Conservation (phyloP, 176 grass and related monocot genomes). For the Cenchrus purpureus region DNA sequence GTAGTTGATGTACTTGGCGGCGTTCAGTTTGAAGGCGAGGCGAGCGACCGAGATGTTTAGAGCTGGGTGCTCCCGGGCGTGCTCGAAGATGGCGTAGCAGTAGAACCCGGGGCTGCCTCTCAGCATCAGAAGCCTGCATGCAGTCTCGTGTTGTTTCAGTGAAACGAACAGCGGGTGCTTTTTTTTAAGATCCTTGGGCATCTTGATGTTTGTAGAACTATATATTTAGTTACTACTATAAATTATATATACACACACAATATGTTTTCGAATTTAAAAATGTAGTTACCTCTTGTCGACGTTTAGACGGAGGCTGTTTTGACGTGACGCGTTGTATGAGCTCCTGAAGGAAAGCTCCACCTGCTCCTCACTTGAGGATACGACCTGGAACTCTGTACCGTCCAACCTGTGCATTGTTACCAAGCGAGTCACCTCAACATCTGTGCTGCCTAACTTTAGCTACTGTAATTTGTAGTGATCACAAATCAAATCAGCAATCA, state of each 20-base stretch:
- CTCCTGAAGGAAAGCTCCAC: constrained; percentile 79
- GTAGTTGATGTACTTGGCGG: constrained; percentile 27
- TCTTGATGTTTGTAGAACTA: background rate
- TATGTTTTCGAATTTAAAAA: background rate
- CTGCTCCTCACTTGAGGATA: constrained; percentile 46
- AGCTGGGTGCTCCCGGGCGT: constrained; percentile 32
- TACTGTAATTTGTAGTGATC: background rate
- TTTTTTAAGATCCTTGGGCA: no score
- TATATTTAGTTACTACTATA: no score
- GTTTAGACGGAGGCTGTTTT: constrained; percentile 35
- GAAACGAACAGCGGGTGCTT: background rate
- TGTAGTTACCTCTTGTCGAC: constrained; percentile 58
- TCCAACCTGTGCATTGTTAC: constrained; percentile 53
- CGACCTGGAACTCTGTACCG: constrained; percentile 43
- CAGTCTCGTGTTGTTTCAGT: background rate
- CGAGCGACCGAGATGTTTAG: constrained; percentile 18
- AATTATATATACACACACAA: no score
- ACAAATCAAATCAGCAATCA: background rate
- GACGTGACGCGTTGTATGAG: constrained; percentile 48
- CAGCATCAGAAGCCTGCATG: constrained; percentile 55
- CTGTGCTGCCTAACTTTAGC: background rate
- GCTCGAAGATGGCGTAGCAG: constrained; percentile 68
- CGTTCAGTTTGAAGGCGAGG: background rate
- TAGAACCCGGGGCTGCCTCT: constrained; percentile 70
- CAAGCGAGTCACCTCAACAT: no score